Evolutionary conservation across 352 stramenopile genomes (phyloP).

Genomic region (Globisporangium paddicum): DNA sequence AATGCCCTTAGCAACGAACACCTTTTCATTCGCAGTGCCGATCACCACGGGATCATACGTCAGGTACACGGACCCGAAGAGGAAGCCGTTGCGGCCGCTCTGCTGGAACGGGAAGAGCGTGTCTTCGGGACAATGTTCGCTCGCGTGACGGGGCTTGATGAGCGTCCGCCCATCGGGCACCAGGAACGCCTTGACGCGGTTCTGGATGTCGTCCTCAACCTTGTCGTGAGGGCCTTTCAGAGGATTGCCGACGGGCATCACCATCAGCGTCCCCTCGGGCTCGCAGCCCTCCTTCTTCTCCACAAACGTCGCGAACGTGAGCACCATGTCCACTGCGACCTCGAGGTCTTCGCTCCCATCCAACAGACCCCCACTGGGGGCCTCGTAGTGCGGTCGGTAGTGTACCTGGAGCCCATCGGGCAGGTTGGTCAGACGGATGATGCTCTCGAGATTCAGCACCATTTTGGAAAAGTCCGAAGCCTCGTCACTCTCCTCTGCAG

Average conservation of each 20-base stretch:
- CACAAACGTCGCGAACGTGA: constrained; percentile 71
- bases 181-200: constrained; percentile 65
- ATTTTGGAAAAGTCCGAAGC: constrained; percentile 48
- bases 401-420: constrained; percentile 78
- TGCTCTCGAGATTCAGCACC: constrained; percentile 74
- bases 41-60: constrained; percentile 60
- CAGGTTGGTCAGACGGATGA: constrained; percentile 78
- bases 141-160: constrained; percentile 26
- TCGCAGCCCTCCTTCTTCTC: constrained; percentile 39
- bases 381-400: constrained; percentile 73
- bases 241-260: constrained; percentile 45
- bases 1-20: constrained; percentile 63
- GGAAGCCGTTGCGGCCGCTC: constrained; percentile 59
- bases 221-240: constrained; percentile 19
- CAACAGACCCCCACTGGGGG: constrained; percentile 21
- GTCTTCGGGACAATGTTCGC: constrained; percentile 38
- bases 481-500: constrained; percentile 40
- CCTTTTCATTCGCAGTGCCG: constrained; percentile 33
- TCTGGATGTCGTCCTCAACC: constrained; percentile 48
- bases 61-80: constrained; percentile 75
- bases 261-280: constrained; percentile 40
- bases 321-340: constrained; percentile 42
- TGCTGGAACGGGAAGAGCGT: constrained; percentile 76
- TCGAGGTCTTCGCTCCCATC: constrained; percentile 23
- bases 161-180: constrained; percentile 57